Percentiles rank a stretch among this genome's conserved stretches.
Evolutionary conservation across 768 basidiomycete species (phyloP).

Genomic region (Mycena galopus): DNA sequence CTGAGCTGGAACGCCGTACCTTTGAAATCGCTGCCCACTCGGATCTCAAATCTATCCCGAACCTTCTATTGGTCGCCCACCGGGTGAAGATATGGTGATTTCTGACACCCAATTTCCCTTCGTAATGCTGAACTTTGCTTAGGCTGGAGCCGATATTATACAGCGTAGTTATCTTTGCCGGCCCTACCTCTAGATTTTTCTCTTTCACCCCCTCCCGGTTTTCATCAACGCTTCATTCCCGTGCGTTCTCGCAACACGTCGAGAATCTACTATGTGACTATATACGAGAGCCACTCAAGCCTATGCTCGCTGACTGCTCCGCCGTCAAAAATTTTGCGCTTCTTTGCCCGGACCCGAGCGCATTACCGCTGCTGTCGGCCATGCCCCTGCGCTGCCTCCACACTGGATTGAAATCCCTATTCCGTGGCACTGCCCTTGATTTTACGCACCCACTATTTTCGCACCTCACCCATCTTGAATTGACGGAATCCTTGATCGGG

Average conservation of each 20-base stretch:
- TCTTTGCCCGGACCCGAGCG: not conserved
- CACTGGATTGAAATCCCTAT: not conserved
- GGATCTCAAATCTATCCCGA: slow-evolving; percentile 2
- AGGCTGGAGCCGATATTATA: slow-evolving; percentile 11
- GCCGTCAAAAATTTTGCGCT: not conserved
- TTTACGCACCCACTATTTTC: slow-evolving; percentile 7
- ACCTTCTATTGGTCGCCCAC: slow-evolving; percentile 6
- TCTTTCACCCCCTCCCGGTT: not conserved
- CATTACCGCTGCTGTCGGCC: not conserved
- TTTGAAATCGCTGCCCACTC: slow-evolving; percentile 3
- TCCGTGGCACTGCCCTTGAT: not conserved
- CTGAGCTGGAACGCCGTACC: slow-evolving; percentile 6
- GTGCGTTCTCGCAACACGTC: not conserved
- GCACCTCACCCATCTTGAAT: slow-evolving; percentile 9
- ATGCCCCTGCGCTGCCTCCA: slow-evolving; percentile 1
- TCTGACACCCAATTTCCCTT: not conserved
- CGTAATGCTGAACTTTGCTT: too few relatives aligned
- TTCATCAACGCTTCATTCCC: not conserved
- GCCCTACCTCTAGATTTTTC: not conserved
- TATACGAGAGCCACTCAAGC: too few relatives aligned
- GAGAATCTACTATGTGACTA: too few relatives aligned
- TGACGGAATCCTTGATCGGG: not conserved
- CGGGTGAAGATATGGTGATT: slow-evolving; percentile 10
- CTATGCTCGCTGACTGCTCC: not conserved
- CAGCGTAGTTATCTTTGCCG: slow-evolving; percentile 7